Conservation (phyloP, 2,329 filamentous ascomycete species). For the Nannizzia gypsea region DNA sequence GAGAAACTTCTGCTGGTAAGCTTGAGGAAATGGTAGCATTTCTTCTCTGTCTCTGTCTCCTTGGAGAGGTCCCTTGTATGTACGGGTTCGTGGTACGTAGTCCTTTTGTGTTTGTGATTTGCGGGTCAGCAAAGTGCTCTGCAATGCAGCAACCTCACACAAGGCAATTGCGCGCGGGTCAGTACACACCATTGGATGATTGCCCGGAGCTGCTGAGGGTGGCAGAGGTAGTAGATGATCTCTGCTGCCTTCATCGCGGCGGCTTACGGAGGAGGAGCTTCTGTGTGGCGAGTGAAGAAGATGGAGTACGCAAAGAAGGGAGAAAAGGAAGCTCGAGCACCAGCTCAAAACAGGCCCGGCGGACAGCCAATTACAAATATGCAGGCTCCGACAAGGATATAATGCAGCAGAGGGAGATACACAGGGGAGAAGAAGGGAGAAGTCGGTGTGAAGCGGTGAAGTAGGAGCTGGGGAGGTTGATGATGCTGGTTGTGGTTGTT, state of each 20-base stretch:
- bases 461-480: not conserved
- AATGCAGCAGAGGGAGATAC: not conserved
- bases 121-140: not conserved
- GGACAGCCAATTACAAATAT: constrained; percentile 11
- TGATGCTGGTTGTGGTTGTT: too few species aligned
- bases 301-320: constrained; percentile 11
- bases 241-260: constrained; percentile 35
- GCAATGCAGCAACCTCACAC: not conserved
- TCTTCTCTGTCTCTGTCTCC: constrained; percentile 60
- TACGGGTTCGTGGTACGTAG: constrained; percentile 90
- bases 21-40: constrained; percentile 79
- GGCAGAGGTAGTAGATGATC: constrained; percentile 59
- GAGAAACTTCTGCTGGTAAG: constrained; percentile 87
- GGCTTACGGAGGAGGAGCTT: not conserved
- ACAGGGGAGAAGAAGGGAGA: constrained; percentile 7
- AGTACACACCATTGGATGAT: constrained; percentile 72
- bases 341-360: constrained; percentile 4
- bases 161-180: not conserved
- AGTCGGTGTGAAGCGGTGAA: constrained; percentile 9
- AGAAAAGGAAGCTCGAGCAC: constrained; percentile 11
- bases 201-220: constrained; percentile 64
- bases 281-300: not conserved
- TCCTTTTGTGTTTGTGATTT: constrained; percentile 45
- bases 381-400: not conserved
- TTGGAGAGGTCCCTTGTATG: constrained; percentile 67